Conservation (phyloP, 2,329 filamentous ascomycete species). For the Scedosporium boydii region DNA sequence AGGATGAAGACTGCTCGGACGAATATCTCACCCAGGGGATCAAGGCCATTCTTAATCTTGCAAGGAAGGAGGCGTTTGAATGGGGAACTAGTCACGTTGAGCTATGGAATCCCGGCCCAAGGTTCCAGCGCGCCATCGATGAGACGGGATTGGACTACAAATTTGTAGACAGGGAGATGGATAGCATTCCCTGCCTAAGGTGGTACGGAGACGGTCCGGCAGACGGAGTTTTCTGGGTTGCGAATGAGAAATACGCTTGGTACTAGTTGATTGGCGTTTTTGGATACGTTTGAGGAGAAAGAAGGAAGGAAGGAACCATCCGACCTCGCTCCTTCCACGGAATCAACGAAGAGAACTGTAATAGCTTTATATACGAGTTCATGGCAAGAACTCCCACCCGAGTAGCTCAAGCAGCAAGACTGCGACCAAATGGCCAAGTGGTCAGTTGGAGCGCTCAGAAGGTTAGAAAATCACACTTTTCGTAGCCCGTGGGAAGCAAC, state of each 20-base stretch:
- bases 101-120: slow-evolving; percentile 70
- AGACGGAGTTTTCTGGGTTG: slow-evolving; percentile 58
- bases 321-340: not conserved
- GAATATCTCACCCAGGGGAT: slow-evolving; percentile 43
- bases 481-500: too few relatives aligned
- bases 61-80: slow-evolving; percentile 58
- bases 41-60: slow-evolving; percentile 53
- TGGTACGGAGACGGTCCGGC: slow-evolving; percentile 53
- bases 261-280: slow-evolving; percentile 35
- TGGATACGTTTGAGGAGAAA: not conserved
- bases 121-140: slow-evolving; percentile 36
- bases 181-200: slow-evolving; percentile 62
- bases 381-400: slow-evolving; percentile 2
- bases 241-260: slow-evolving; percentile 72
- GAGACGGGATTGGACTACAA: slow-evolving; percentile 36
- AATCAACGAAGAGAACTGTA: not conserved
- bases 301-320: not conserved
- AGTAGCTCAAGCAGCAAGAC: too few relatives aligned
- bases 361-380: not conserved
- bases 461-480: too few relatives aligned
- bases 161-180: slow-evolving; percentile 46
- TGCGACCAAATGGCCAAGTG: too few relatives aligned
- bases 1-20: slow-evolving; percentile 34
- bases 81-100: slow-evolving; percentile 65
- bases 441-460: too few relatives aligned